These are phyloP conservation scores for Linderina pennispora DNA, from an alignment of 192 early-diverging fungal species.

Conservation along the genomic window DNA sequence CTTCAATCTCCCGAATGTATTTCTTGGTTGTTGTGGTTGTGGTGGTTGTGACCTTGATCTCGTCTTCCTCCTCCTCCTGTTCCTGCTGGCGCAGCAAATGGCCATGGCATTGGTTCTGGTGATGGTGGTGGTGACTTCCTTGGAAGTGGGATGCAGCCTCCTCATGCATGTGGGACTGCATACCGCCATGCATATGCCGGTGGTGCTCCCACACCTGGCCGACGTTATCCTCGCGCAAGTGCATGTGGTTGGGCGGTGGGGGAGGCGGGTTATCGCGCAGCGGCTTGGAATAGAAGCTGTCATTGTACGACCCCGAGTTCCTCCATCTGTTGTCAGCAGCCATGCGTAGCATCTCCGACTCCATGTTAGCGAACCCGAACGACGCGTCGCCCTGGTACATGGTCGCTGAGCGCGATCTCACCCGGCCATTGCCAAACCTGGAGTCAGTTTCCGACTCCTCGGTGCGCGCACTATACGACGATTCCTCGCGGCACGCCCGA, in stretches of 20 bases:
- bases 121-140: slow-evolving; percentile 3
- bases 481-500: background rate
- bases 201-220: slow-evolving; percentile 21
- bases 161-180: slow-evolving; percentile 22
- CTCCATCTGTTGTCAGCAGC: slow-evolving; percentile 38
- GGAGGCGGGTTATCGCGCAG: slow-evolving; percentile 1
- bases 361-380: slow-evolving; percentile 42
- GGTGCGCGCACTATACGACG: slow-evolving; percentile 13
- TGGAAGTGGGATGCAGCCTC: slow-evolving; percentile 25
- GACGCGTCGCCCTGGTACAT: slow-evolving; percentile 31
- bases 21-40: slow-evolving; percentile 35
- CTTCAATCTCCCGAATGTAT: slow-evolving; percentile 1
- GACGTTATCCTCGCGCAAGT: slow-evolving; percentile 26
- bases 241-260: slow-evolving; percentile 23
- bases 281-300: slow-evolving; percentile 24
- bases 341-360: slow-evolving; percentile 35
- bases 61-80: slow-evolving; percentile 13
- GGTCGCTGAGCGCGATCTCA: slow-evolving; percentile 32
- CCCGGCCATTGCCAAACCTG: slow-evolving; percentile 26
- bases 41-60: slow-evolving; percentile 29
- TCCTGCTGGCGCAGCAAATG: background rate
- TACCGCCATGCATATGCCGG: slow-evolving; percentile 16
- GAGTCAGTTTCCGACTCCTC: slow-evolving; percentile 36
- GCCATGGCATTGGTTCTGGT: background rate
- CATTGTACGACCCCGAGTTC: background rate